These are phyloP conservation scores for Phaeotremella fagi DNA, from an alignment of 768 basidiomycete species.

Conservation along the genomic window DNA sequence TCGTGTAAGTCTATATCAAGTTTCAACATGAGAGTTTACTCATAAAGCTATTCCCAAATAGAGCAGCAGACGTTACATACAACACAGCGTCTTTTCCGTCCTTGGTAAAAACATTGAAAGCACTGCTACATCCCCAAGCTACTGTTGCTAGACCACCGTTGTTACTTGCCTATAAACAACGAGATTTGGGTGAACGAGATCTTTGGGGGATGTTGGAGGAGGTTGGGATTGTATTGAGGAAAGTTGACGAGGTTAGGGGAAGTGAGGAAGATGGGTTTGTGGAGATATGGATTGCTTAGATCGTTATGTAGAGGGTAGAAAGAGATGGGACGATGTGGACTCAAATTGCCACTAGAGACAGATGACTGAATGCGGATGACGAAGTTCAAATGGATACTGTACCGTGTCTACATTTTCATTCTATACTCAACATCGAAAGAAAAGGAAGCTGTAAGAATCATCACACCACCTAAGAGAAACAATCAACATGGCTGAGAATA, in stretches of 20 bases:
- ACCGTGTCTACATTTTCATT: too few relatives aligned
- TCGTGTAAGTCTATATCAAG: conserved; percentile 57
- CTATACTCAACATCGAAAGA: too few relatives aligned
- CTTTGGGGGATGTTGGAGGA: conserved; percentile 63
- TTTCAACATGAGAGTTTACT: neutral
- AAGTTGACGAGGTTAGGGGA: conserved; percentile 58
- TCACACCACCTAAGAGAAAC: too few relatives aligned
- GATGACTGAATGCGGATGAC: too few relatives aligned
- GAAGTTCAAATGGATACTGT: too few relatives aligned
- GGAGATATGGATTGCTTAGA: conserved; percentile 38
- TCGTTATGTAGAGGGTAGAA: neutral
- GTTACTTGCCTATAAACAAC: conserved; percentile 79
- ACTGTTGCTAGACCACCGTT: conserved; percentile 52
- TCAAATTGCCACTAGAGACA: too few relatives aligned
- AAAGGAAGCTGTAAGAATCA: too few relatives aligned
- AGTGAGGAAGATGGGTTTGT: conserved; percentile 57
- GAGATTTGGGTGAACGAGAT: conserved; percentile 67
- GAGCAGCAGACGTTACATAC: conserved; percentile 90
- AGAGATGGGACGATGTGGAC: too few relatives aligned
- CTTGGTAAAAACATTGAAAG: conserved; percentile 63
- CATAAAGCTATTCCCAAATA: conserved; percentile 43
- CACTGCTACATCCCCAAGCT: conserved; percentile 51
- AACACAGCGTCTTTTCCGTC: conserved; percentile 80
- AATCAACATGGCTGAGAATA: too few relatives aligned
- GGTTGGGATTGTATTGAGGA: conserved; percentile 58